Conservation (phyloP, 2,329 filamentous ascomycete species). For the Teratosphaeria nubilosa region DNA sequence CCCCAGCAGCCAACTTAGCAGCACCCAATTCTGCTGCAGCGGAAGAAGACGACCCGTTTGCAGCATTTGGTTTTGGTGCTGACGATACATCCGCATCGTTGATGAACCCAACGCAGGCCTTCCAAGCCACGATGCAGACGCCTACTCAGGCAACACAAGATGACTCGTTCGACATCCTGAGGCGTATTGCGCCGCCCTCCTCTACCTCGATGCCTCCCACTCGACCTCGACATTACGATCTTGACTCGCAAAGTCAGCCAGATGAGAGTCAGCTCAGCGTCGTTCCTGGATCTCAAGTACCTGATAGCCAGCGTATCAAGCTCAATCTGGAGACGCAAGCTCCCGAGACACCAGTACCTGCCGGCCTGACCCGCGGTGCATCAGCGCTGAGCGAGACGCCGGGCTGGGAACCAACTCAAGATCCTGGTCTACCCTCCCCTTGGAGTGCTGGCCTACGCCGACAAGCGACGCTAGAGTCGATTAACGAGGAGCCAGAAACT, state of each 20-base stretch:
- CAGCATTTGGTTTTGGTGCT: slow-evolving; percentile 23
- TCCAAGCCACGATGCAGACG: slow-evolving; percentile 27
- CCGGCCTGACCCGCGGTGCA: slow-evolving; percentile 8
- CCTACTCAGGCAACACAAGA: slow-evolving; percentile 25
- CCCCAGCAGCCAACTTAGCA: not conserved
- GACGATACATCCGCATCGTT: slow-evolving; percentile 12
- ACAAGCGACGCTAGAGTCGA: slow-evolving; percentile 9
- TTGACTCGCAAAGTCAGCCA: slow-evolving; percentile 2
- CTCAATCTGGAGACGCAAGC: slow-evolving; percentile 26
- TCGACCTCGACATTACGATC: slow-evolving; percentile 1
- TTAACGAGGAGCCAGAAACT: slow-evolving; percentile 18
- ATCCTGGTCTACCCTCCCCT: slow-evolving; percentile 20
- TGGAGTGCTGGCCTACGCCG: slow-evolving; percentile 12
- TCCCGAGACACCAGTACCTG: slow-evolving; percentile 20
- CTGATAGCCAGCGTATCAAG: slow-evolving; percentile 26
- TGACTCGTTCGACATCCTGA: slow-evolving; percentile 35
- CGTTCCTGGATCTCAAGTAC: slow-evolving; percentile 13
- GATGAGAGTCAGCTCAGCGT: slow-evolving; percentile 9
- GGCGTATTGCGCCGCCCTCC: slow-evolving; percentile 22
- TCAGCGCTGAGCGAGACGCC: slow-evolving; percentile 21
- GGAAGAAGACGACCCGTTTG: slow-evolving; percentile 20
- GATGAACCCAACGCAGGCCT: slow-evolving; percentile 26
- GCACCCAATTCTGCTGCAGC: not conserved
- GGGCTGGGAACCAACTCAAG: slow-evolving; percentile 26
- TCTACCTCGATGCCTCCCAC: slow-evolving; percentile 17